Evolutionary conservation across 371 early-diverging fungal species (phyloP).

Genomic region (Mycotypha africana): DNA sequence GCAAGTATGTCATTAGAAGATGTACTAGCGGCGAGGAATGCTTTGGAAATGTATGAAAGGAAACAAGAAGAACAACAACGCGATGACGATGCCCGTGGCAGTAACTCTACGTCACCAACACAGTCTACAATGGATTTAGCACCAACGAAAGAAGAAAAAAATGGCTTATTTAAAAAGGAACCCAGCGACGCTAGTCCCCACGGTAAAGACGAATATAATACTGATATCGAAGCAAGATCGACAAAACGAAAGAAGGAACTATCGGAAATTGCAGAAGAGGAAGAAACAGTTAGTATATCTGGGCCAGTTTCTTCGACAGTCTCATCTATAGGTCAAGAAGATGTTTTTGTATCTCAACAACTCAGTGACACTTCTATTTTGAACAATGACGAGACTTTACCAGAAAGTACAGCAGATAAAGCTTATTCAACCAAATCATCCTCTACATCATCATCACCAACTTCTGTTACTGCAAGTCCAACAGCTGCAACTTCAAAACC

Average conservation of each 20-base stretch:
- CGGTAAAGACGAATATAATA: too few relatives aligned
- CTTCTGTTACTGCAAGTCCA: too few relatives aligned
- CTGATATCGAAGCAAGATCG: too few relatives aligned
- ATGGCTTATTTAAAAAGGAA: too few relatives aligned
- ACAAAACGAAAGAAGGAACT: too few relatives aligned
- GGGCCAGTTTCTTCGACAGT: slow-evolving; percentile 16
- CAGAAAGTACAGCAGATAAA: too few relatives aligned
- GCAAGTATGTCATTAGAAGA: slow-evolving; percentile 54
- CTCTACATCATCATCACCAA: too few relatives aligned
- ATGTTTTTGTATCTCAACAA: too few relatives aligned
- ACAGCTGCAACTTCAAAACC: neutral
- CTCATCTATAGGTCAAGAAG: slow-evolving; percentile 13
- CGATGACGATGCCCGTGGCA: neutral
- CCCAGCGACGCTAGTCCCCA: too few relatives aligned
- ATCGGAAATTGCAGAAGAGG: neutral
- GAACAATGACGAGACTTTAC: too few relatives aligned
- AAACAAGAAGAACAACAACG: slow-evolving; percentile 6
- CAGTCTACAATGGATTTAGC: neutral
- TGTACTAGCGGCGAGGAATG: slow-evolving; percentile 38
- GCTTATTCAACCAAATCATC: too few relatives aligned
- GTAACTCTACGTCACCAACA: neutral
- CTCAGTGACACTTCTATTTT: too few relatives aligned
- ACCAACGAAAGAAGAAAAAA: neutral
- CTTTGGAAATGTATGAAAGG: slow-evolving; percentile 22
- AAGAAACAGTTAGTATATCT: slow-evolving; percentile 7